Conservation (phyloP, 1,284 basidiomycete genomes). For the Bondarzewia mesenterica region DNA sequence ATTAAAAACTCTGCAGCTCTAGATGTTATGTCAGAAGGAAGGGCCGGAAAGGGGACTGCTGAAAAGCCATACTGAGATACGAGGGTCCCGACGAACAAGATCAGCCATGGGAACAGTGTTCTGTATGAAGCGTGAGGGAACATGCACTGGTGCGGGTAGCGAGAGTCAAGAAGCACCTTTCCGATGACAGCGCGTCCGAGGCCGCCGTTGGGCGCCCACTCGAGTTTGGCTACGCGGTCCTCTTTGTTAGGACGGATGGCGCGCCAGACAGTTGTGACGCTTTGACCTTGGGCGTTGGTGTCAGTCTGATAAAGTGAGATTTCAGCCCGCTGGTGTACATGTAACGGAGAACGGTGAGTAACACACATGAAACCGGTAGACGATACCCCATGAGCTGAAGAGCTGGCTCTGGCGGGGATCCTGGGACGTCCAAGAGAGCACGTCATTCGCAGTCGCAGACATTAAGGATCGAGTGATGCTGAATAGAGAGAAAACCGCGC, state of each 20-base stretch:
- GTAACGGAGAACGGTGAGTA: constrained; percentile 8
- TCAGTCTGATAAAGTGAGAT: constrained; percentile 40
- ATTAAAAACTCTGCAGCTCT: constrained; percentile 58
- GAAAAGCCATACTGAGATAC: constrained; percentile 40
- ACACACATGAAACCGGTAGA: constrained; percentile 73
- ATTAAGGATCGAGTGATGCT: constrained; percentile 27
- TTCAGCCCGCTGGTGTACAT: constrained; percentile 6
- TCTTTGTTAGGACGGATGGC: constrained; percentile 72
- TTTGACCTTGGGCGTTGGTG: constrained; percentile 51
- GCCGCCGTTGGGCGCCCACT: constrained; percentile 72
- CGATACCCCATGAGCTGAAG: constrained; percentile 70
- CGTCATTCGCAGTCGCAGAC: constrained; percentile 51
- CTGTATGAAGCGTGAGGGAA: constrained; percentile 26
- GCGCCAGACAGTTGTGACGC: constrained; percentile 67
- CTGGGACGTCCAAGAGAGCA: constrained; percentile 78
- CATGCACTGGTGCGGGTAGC: constrained; percentile 10
- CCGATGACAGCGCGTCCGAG: constrained; percentile 77
- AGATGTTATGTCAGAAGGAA: constrained; percentile 5
- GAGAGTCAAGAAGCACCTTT: constrained; percentile 42
- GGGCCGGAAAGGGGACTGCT: constrained; percentile 2
- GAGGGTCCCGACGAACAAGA: constrained; percentile 59
- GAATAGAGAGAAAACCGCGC: constrained; percentile 7
- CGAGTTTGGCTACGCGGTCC: constrained; percentile 77
- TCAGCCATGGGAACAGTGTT: constrained; percentile 73
- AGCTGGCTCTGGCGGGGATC: constrained; percentile 75